These are phyloP conservation scores for Paramecium pentaurelia DNA, from an alignment of 73 alveolate genomes.

Conservation along the genomic window DNA sequence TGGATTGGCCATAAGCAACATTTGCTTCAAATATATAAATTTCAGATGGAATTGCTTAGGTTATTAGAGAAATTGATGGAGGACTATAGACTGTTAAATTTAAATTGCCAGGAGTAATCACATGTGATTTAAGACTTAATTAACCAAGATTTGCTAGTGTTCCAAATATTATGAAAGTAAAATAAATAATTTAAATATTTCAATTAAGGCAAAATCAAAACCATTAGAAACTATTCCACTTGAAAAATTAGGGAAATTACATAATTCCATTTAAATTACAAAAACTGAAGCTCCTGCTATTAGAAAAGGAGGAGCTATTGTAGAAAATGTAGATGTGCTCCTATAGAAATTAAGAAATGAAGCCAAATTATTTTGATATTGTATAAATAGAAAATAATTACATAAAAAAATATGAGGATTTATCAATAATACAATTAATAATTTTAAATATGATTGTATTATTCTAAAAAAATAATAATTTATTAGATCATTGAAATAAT, in stretches of 20 bases:
- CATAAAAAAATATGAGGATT: background rate
- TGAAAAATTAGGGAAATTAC: slow-evolving; percentile 68
- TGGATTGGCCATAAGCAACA: slow-evolving; percentile 88
- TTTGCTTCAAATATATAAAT: slow-evolving; percentile 79
- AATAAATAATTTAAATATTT: background rate
- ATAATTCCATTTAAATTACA: slow-evolving; percentile 65
- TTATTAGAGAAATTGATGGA: slow-evolving; percentile 86
- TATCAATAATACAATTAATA: no score
- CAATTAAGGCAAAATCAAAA: slow-evolving; percentile 78
- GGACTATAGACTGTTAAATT: slow-evolving; percentile 81
- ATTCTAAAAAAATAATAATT: no score
- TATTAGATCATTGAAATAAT: no score
- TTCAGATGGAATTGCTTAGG: slow-evolving; percentile 63
- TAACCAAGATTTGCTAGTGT: slow-evolving; percentile 85
- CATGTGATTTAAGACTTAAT: slow-evolving; percentile 91
- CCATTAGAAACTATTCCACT: slow-evolving; percentile 76
- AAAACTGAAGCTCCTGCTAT: slow-evolving; percentile 80
- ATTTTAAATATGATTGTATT: no score
- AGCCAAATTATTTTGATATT: slow-evolving; percentile 73
- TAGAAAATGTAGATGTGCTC: slow-evolving; percentile 82
- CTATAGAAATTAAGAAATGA: slow-evolving; percentile 77
- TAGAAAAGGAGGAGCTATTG: slow-evolving; percentile 79
- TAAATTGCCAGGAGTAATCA: slow-evolving; percentile 82
- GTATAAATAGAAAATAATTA: background rate
- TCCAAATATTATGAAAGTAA: slow-evolving; percentile 74